Conservation (phyloP, 352 stramenopile species). For the Pythium monospermum region DNA sequence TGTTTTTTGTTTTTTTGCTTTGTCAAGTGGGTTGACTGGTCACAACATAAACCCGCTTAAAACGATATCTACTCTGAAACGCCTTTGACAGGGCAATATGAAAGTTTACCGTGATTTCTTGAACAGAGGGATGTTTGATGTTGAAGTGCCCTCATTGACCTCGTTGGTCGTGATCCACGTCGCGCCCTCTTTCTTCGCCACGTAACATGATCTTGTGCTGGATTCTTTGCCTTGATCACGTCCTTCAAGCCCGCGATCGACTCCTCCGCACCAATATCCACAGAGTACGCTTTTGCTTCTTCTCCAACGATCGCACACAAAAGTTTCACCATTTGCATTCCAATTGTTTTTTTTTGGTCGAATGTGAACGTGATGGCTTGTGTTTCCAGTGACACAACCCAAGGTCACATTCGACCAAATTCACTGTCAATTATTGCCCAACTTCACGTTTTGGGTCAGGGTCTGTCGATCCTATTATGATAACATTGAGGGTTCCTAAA, state of each 20-base stretch:
- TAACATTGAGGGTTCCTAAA: too few species aligned
- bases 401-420: too few species aligned
- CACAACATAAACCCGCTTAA: not conserved
- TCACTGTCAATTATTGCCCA: too few species aligned
- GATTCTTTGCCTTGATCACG: not conserved
- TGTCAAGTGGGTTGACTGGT: conserved; percentile 8
- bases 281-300: not conserved
- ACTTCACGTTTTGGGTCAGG: too few species aligned
- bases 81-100: not conserved
- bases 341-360: too few species aligned
- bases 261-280: not conserved
- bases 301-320: too few species aligned
- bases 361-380: too few species aligned
- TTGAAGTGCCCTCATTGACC: not conserved
- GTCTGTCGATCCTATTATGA: too few species aligned
- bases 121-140: not conserved
- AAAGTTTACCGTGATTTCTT: not conserved
- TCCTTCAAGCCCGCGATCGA: not conserved
- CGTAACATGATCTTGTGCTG: not conserved
- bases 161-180: not conserved
- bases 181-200: not conserved
- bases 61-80: not conserved
- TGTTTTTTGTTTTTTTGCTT: not conserved
- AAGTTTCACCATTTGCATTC: too few species aligned
- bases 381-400: too few species aligned